Percentiles rank a stretch among this genome's conserved stretches.
phyloP scores from a whole-genome alignment of 805 yeast species.

The Candida fluviatilis region DNA sequence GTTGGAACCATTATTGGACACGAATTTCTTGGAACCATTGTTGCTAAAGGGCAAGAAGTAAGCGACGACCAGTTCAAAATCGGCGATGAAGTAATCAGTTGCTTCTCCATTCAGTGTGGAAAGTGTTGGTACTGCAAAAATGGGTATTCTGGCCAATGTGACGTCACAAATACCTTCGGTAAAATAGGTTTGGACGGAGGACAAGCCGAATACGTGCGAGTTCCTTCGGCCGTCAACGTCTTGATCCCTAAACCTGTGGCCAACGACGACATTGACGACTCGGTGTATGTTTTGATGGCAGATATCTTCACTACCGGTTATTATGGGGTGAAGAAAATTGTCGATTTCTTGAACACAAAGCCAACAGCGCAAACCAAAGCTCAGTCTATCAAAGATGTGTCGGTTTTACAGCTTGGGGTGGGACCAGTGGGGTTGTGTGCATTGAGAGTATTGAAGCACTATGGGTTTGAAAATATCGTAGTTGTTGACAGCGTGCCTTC shows the following conservation, averaged over 20 bases:
- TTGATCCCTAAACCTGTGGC: slow-evolving; percentile 39
- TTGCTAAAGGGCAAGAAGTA: slow-evolving; percentile 31
- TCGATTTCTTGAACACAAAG: slow-evolving; percentile 34
- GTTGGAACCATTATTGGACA: slow-evolving; percentile 47
- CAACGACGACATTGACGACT: slow-evolving; percentile 30
- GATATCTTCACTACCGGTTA: slow-evolving; percentile 65
- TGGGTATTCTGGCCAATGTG: slow-evolving; percentile 54
- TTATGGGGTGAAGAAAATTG: slow-evolving; percentile 50
- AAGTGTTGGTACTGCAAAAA: slow-evolving; percentile 54
- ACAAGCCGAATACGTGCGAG: slow-evolving; percentile 57
- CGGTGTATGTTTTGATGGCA: slow-evolving; percentile 52
- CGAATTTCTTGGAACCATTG: slow-evolving; percentile 45
- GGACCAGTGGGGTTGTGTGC: slow-evolving; percentile 62
- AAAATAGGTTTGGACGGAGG: slow-evolving; percentile 55
- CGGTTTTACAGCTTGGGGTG: slow-evolving; percentile 51
- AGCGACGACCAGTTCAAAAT: slow-evolving; percentile 24
- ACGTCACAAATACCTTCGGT: slow-evolving; percentile 53
- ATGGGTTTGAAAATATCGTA: slow-evolving; percentile 42
- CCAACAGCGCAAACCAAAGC: slow-evolving; percentile 15
- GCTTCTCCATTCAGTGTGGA: slow-evolving; percentile 58
- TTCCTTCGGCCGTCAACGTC: slow-evolving; percentile 54
- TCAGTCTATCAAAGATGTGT: slow-evolving; percentile 20
- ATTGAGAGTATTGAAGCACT: slow-evolving; percentile 38
- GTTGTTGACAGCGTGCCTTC: slow-evolving; percentile 49
- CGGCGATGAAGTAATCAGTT: slow-evolving; percentile 46